Percentiles rank a stretch among this genome's conserved stretches.
phyloP scores from a whole-genome alignment of 805 yeast species.

The Candida stauntonica region DNA sequence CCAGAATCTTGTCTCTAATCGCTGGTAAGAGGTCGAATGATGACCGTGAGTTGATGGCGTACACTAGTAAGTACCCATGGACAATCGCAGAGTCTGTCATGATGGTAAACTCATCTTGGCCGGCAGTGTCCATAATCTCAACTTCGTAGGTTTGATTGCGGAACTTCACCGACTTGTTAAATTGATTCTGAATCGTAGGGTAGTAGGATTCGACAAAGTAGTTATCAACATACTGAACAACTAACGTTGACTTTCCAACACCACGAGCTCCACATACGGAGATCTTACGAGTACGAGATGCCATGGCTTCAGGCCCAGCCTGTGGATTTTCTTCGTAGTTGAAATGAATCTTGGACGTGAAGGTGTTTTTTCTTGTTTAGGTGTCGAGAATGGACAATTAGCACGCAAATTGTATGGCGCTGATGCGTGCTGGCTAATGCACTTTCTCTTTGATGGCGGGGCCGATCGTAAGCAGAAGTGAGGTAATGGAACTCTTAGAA shows the following conservation, averaged over 20 bases:
- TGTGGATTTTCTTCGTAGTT: conserved; percentile 7
- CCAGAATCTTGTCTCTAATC: conserved; percentile 79
- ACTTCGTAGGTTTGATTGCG: conserved; percentile 73
- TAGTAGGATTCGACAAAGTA: conserved; percentile 86
- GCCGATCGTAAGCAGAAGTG: too few species aligned
- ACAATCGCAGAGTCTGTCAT: conserved; percentile 74
- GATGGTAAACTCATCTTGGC: conserved; percentile 84
- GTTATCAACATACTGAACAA: conserved; percentile 81
- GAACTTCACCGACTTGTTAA: conserved; percentile 62
- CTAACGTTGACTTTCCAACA: conserved; percentile 83
- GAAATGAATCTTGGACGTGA: conserved; percentile 7
- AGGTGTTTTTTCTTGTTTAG: background rate
- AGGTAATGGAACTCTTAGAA: too few species aligned
- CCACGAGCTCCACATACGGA: conserved; percentile 87
- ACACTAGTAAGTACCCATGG: conserved; percentile 79
- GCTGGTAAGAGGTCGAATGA: conserved; percentile 73
- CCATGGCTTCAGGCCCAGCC: conserved; percentile 14
- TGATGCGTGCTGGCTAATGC: too few species aligned
- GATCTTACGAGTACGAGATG: conserved; percentile 53
- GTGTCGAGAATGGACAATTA: too few species aligned
- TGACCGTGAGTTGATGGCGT: conserved; percentile 72
- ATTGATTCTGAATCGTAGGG: conserved; percentile 88
- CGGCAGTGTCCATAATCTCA: conserved; percentile 89
- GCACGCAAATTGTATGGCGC: too few species aligned
- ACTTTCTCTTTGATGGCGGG: too few species aligned